A percentile compares a stretch with the other conserved stretches of the same genome.
Conservation (phyloP, 164 flowering plant genomes). For the Vitis vinifera region ASM3070453v1 NC_081817.1:9324501-9325000, state of each 20-base stretch:
- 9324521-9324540: too few species aligned
- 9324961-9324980: neutral
- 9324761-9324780: conserved; percentile 71
- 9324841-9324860: conserved; percentile 59
- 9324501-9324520: too few species aligned
- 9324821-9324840: conserved; percentile 60
- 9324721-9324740: neutral
- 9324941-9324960: neutral
- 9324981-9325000: neutral
- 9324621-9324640: conserved; percentile 1
- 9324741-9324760: neutral
- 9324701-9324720: neutral
- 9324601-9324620: neutral
- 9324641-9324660: neutral
- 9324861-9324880: conserved; percentile 57
- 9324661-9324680: neutral
- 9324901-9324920: conserved; percentile 76
- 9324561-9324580: neutral
- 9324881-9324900: conserved; percentile 74
- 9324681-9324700: neutral
- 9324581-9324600: too few species aligned
- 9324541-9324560: neutral
- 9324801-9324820: conserved; percentile 73
- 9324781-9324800: conserved; percentile 72
- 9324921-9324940: conserved; percentile 53